These are phyloP conservation scores for Microcyclosporella mali DNA, from an alignment of 2,329 filamentous ascomycete genomes.

Conservation along the genomic window DNA sequence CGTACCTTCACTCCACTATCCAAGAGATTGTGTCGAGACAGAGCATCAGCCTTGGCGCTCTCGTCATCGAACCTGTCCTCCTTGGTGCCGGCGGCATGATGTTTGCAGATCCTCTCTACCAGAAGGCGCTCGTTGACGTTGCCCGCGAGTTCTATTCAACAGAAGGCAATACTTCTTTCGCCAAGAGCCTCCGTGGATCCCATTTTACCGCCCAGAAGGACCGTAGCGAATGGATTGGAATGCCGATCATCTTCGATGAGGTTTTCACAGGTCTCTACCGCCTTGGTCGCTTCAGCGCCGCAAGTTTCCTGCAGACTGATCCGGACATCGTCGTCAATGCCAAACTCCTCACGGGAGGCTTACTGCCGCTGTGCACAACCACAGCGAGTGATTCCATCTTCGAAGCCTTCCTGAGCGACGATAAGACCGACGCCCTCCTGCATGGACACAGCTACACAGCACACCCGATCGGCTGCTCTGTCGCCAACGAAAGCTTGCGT, in stretches of 20 bases:
- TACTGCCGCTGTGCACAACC: slow-evolving; percentile 71
- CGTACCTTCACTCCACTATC: slow-evolving; percentile 41
- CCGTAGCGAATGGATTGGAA: slow-evolving; percentile 56
- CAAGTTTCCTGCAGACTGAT: slow-evolving; percentile 59
- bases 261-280: slow-evolving; percentile 84
- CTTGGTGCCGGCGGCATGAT: slow-evolving; percentile 80
- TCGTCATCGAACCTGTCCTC: slow-evolving; percentile 75
- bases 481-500: slow-evolving; percentile 62
- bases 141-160: slow-evolving; percentile 45
- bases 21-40: slow-evolving; percentile 43
- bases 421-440: slow-evolving; percentile 72
- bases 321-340: slow-evolving; percentile 76
- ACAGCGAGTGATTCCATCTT: slow-evolving; percentile 70
- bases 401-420: slow-evolving; percentile 60
- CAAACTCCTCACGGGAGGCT: slow-evolving; percentile 74
- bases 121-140: slow-evolving; percentile 61
- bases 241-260: slow-evolving; percentile 78
- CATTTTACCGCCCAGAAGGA: slow-evolving; percentile 6
- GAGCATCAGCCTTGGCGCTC: slow-evolving; percentile 60
- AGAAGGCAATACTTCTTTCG: background rate
- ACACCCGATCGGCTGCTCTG: slow-evolving; percentile 72
- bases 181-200: background rate
- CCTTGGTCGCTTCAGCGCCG: slow-evolving; percentile 64
- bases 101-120: slow-evolving; percentile 78
- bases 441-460: slow-evolving; percentile 87